Evolutionary conservation across 2,329 filamentous ascomycete species (phyloP), one percentile per base, ranked within the genome.

Genomic region (Bimuria novae-zelandiae): DNA sequence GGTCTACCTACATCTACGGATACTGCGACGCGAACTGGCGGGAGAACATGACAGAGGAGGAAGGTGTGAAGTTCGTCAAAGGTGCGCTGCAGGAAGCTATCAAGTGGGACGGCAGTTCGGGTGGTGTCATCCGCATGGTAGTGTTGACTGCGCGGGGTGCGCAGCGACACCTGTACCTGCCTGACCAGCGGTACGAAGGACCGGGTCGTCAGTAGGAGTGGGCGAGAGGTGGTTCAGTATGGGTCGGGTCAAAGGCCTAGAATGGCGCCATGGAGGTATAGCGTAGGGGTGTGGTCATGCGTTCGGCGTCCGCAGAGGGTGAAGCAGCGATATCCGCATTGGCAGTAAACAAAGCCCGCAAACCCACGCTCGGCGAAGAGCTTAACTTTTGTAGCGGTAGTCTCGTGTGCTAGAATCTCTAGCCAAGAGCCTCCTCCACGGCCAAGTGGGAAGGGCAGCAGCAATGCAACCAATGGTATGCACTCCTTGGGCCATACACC

Each of bases 81-180:
- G 89, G 87, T 42, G 88, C 94, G 27, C 80, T 99, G 71, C 81
- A 85, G 69, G 93, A 99, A 82, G 94, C 94, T 14, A 97, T 99
- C 83, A 96, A 96, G 79, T 99, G 94, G 94, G 94, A 99, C 74
- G 94, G 94, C 60, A 97, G 92, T 80, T 97, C 94, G 3, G 94
- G 94, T 62, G 94, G 94, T 79, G 94, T 99, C 55, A 99, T 99
- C 70, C 87, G 94, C 65, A 91, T 99, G 90, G 93, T 97, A 57
- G 94, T 99, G 54, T 79, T 99, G 77, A 99, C 93, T 58, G 87
- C 86, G 68, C 86, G 89, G 71, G 94, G 94, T 30, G 92, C 93
- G 6, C 87, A 94, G 77, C 86, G 94, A 78, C 94, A 97, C 80
- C 78, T 99, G 73, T 99, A 97, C 76, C 83, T 99, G 70, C 94